Evolutionary conservation across 2,329 filamentous ascomycete species (phyloP).

Genomic region (Cordyceps pruinosa): DNA sequence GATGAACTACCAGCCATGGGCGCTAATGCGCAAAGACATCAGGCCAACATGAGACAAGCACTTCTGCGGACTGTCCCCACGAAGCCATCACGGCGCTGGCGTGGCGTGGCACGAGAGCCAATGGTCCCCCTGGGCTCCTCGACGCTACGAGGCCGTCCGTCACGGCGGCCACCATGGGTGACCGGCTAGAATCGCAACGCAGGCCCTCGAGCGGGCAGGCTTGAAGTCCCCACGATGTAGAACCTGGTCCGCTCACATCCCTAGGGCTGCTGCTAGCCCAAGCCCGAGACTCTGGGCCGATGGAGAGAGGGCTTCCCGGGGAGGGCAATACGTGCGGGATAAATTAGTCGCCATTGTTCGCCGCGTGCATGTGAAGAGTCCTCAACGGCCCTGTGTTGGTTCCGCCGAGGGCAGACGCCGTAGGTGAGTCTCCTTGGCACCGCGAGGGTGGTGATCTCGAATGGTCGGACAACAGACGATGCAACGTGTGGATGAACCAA

Average conservation of each 20-base stretch:
- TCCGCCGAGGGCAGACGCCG: no score
- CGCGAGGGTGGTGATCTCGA: no score
- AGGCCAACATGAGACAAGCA: background rate
- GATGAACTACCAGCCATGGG: background rate
- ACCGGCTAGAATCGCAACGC: background rate
- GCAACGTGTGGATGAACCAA: background rate
- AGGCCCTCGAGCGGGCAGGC: background rate
- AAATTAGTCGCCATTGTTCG: background rate
- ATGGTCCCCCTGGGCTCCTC: background rate
- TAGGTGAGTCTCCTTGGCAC: no score
- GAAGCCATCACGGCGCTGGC: background rate
- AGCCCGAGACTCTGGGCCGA: background rate
- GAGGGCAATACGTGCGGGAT: background rate
- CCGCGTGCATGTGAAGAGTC: background rate
- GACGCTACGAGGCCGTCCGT: background rate
- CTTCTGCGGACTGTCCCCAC: background rate
- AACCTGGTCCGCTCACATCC: background rate
- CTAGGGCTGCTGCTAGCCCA: background rate
- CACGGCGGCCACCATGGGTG: background rate
- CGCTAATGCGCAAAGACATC: constrained; percentile 2
- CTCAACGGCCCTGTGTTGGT: no score
- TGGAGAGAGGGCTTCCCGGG: background rate
- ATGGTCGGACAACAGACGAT: no score
- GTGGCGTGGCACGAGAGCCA: background rate
- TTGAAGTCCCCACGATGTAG: background rate